phyloP scores from a whole-genome alignment of 2,329 filamentous ascomycete genomes.

The Verticillium klebahnii region DNA sequence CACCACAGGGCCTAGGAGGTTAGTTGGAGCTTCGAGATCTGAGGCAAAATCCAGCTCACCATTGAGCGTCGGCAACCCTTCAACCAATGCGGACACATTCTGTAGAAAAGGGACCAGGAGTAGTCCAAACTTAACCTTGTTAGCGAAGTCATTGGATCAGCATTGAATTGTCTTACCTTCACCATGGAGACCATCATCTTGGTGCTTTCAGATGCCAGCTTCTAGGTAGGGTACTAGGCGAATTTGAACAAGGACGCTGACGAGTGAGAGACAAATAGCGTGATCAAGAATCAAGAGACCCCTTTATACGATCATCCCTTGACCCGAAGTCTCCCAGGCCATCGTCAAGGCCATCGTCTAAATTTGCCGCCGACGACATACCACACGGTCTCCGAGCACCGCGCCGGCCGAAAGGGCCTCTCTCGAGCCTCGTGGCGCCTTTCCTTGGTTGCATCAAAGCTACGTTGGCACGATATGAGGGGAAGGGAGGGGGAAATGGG shows the following conservation, averaged over 20 bases:
- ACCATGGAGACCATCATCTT: not conserved
- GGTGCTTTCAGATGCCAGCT: not conserved
- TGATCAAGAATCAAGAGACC: not conserved
- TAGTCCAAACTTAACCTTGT: not conserved
- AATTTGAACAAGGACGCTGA: not conserved
- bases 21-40: too few species aligned
- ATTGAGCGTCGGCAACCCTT: not conserved
- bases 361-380: not conserved
- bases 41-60: not conserved
- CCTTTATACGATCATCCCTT: not conserved
- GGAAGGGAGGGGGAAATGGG: not conserved
- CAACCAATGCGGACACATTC: not conserved
- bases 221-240: not conserved
- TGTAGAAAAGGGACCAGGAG: not conserved
- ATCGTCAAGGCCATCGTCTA: not conserved
- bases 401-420: not conserved
- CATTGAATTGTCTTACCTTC: not conserved
- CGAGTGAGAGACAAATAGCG: not conserved
- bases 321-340: not conserved
- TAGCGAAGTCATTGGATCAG: not conserved
- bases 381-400: not conserved
- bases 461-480: not conserved
- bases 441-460: not conserved
- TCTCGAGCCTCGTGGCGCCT: not conserved
- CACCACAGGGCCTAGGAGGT: not conserved